phyloP scores from a whole-genome alignment of 345 rosid species.

The Linum usitatissimum region DNA sequence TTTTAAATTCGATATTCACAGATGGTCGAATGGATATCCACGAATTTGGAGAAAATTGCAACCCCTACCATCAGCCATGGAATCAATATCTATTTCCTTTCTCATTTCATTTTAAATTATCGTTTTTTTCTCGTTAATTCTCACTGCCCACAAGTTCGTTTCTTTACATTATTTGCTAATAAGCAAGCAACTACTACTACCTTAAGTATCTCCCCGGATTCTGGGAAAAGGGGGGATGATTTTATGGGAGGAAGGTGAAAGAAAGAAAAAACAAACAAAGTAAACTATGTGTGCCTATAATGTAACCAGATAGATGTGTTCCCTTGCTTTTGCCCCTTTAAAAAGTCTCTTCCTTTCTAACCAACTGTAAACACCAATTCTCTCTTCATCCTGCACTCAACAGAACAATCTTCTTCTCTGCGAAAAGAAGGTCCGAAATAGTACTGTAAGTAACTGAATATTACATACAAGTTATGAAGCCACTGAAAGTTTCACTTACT shows the following conservation, averaged over 20 bases:
- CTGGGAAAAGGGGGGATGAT: neutral
- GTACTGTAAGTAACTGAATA: neutral
- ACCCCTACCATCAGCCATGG: no score
- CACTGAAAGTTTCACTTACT: conserved; percentile 34
- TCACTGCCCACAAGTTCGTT: neutral
- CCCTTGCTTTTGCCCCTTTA: neutral
- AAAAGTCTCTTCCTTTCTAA: neutral
- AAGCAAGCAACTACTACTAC: neutral
- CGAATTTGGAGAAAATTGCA: no score
- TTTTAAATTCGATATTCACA: no score
- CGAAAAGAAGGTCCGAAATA: no score
- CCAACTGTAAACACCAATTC: neutral
- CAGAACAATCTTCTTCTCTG: conserved; percentile 54
- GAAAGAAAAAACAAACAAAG: no score
- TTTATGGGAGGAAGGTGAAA: neutral
- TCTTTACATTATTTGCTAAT: neutral
- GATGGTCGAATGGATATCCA: no score
- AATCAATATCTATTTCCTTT: neutral
- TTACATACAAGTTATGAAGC: conserved; percentile 7
- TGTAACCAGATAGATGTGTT: no score
- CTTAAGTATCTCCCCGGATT: neutral
- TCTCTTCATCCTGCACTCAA: conserved; percentile 13
- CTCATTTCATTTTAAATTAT: neutral
- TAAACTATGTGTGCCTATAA: no score
- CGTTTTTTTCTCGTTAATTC: neutral